Conservation (phyloP, 1,284 basidiomycete genomes). For the Sporisorium sorghi region DNA sequence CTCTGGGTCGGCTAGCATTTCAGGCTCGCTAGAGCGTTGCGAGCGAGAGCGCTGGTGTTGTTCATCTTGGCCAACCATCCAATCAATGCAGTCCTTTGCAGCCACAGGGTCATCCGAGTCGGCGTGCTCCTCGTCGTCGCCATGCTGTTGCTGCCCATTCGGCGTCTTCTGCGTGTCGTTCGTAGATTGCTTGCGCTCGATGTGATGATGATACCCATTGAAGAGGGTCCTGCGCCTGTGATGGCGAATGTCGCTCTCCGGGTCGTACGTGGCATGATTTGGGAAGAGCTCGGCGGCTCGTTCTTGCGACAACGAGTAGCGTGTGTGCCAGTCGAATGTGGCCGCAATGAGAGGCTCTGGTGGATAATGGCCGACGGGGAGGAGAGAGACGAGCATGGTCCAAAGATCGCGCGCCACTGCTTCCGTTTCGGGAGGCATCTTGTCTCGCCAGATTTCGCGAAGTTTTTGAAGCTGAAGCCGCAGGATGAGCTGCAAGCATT, state of each 20-base stretch:
- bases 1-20: conserved; percentile 36
- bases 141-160: neutral
- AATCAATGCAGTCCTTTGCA: conserved; percentile 38
- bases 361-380: conserved; percentile 40
- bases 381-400: conserved; percentile 54
- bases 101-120: conserved; percentile 34
- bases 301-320: conserved; percentile 35
- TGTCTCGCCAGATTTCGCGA: conserved; percentile 32
- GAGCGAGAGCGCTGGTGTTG: conserved; percentile 13
- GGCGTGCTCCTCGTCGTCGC: conserved; percentile 10
- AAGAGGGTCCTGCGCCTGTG: conserved; percentile 42
- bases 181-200: conserved; percentile 18
- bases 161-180: neutral
- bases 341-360: conserved; percentile 51
- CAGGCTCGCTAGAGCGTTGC: conserved; percentile 33
- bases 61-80: conserved; percentile 37
- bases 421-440: conserved; percentile 52
- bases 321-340: conserved; percentile 51
- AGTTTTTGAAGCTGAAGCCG: conserved; percentile 56
- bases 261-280: conserved; percentile 32
- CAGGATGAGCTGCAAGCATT: conserved; percentile 58
- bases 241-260: conserved; percentile 37
- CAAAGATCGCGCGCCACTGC: conserved; percentile 59
- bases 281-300: conserved; percentile 39
- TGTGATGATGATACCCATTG: conserved; percentile 26